Evolutionary conservation across 192 early-diverging fungal species (phyloP), one percentile per base, ranked within the genome.

Genomic region (Pilobolus umbonatus): DNA sequence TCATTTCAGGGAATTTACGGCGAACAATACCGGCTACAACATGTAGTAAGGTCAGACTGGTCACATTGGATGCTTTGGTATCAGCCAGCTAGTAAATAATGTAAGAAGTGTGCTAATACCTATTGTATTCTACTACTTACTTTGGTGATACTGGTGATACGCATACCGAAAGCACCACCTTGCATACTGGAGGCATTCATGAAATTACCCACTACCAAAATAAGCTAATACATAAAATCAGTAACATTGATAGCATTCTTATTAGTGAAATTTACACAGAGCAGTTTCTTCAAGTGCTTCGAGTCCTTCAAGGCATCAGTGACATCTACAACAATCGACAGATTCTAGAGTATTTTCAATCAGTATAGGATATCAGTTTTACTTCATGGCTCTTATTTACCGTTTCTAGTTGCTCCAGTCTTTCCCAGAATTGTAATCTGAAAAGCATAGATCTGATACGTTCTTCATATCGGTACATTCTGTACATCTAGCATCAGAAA

Each of bases 121-220:
- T 15, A 36, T 12, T 32, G 35, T 58, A 32, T 11, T 2, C 1
- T 22, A 4, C 1, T 44, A 0, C 38, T 43, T 70, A 77, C 77
- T 65, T 88, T 88, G 57, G 88, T 88, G 25, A 92, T 80, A 77
- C 88, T 89, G 10, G 80, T 69, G 56, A 92, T 87, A 67, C 82
- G 86, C 54, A 89, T 85, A 5, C 90, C 90, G 72, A 85, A 91
- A 0, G 90, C 90, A 19, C 87, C 89, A 25, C 90, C 90, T 50
- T 88, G 83, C 63, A 85, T 75, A 7, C 81, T 78, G 1, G 75
- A 71, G 0, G 83, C 87, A 59, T 92, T 92, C 89, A 92, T 92
- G 67, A 81, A 92, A 68, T 92, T 92, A 49, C 89, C 89, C 25
- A 92, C 64, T 28, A 84, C 77, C 36, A 92, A 69, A 47, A 89